Percentiles rank a stretch among this genome's conserved stretches.
phyloP scores from a whole-genome alignment of 2,329 filamentous ascomycete species.

The Talaromyces verruculosus region DNA sequence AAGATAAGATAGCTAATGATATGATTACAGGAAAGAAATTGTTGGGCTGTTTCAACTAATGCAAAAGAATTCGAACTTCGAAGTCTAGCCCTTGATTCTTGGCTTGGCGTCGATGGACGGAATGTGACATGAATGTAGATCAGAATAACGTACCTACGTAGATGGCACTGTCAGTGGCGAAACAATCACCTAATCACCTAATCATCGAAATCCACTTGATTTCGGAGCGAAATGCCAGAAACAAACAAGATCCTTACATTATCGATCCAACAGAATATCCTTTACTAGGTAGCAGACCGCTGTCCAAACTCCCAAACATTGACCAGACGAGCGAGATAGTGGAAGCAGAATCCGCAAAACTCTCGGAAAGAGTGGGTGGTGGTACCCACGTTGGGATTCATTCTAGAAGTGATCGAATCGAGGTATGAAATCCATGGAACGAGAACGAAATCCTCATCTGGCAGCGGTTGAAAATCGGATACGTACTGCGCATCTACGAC shows the following conservation, averaged over 20 bases:
- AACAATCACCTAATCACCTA: not conserved
- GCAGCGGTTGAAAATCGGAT: not conserved
- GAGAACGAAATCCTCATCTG: not conserved
- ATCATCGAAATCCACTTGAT: too few relatives aligned
- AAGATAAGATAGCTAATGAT: not conserved
- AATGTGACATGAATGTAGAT: constrained; percentile 6
- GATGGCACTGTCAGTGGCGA: not conserved
- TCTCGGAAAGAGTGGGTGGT: not conserved
- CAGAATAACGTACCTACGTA: not conserved
- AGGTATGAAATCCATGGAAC: not conserved
- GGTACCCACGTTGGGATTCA: not conserved
- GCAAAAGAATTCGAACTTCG: not conserved
- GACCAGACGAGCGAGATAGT: not conserved
- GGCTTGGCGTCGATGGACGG: not conserved
- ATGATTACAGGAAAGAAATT: not conserved
- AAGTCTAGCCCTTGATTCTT: constrained; percentile 1
- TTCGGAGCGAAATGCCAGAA: not conserved
- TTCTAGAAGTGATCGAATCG: constrained; percentile 1
- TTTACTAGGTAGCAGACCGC: too few relatives aligned
- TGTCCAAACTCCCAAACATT: not conserved
- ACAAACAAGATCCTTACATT: not conserved
- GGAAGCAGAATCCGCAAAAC: not conserved
- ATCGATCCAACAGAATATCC: not conserved
- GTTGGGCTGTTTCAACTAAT: not conserved
- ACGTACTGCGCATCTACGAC: not conserved